Percentiles rank a stretch among this genome's conserved stretches.
These are phyloP conservation scores for Mortierella sp. DNA, from an alignment of 371 early-diverging fungal genomes.

Conservation along the genomic window DNA sequence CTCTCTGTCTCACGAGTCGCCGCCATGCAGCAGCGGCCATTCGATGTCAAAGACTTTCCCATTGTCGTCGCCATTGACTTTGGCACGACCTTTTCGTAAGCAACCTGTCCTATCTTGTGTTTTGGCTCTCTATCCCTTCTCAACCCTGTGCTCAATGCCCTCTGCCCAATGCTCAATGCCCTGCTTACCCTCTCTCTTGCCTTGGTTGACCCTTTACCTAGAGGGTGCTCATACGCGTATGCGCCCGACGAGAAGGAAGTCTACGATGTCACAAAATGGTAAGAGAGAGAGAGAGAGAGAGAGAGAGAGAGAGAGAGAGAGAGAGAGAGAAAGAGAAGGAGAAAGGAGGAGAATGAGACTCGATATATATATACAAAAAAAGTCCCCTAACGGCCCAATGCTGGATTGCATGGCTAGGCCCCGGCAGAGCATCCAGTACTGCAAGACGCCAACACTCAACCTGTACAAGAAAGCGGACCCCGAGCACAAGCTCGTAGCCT, in stretches of 20 bases:
- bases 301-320: too few relatives aligned
- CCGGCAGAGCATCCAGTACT: slow-evolving; percentile 31
- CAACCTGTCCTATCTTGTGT: neutral
- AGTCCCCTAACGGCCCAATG: too few relatives aligned
- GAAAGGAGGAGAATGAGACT: too few relatives aligned
- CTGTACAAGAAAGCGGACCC: slow-evolving; percentile 53
- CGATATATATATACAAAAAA: too few relatives aligned
- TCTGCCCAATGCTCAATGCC: neutral
- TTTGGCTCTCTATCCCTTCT: neutral
- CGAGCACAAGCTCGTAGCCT: slow-evolving; percentile 43
- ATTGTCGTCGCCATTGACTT: slow-evolving; percentile 39
- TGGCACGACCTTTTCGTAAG: slow-evolving; percentile 42
- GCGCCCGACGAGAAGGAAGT: slow-evolving; percentile 27
- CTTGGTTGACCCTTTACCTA: slow-evolving; percentile 1
- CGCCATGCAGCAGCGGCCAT: neutral
- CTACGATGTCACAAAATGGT: slow-evolving; percentile 24
- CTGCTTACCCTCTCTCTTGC: neutral
- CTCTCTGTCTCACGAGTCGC: neutral
- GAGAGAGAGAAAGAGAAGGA: too few relatives aligned
- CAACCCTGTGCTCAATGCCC: too few relatives aligned
- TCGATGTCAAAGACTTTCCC: slow-evolving; percentile 23
- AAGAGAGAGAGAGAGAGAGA: slow-evolving; percentile 1
- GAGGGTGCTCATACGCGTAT: slow-evolving; percentile 42
- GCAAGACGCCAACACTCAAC: slow-evolving; percentile 58
- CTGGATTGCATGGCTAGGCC: slow-evolving; percentile 12